phyloP scores from a whole-genome alignment of 371 early-diverging fungal species.

The Syncephalastrum sp. region DNA sequence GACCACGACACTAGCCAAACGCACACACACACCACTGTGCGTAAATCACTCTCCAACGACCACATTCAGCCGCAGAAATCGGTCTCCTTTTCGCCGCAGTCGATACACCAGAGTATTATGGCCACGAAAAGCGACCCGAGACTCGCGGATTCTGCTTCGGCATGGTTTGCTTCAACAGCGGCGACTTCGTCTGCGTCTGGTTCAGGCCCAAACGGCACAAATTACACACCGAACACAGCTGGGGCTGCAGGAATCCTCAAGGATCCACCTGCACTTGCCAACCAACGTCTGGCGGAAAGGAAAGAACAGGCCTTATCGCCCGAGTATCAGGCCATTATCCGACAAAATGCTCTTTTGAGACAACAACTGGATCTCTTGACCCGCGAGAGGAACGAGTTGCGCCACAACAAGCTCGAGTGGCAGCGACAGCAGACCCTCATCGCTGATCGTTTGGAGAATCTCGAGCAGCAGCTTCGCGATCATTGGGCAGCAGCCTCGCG shows the following conservation, averaged over 20 bases:
- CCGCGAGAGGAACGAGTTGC: conserved; percentile 2
- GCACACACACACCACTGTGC: too few relatives aligned
- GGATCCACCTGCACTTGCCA: neutral
- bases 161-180: too few relatives aligned
- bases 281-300: neutral
- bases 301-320: neutral
- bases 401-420: neutral
- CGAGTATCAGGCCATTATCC: conserved; percentile 4
- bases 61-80: too few relatives aligned
- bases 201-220: too few relatives aligned
- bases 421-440: neutral
- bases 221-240: neutral
- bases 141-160: too few relatives aligned
- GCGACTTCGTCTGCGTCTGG: too few relatives aligned
- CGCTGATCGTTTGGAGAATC: conserved; percentile 5
- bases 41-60: too few relatives aligned
- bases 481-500: neutral
- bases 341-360: neutral
- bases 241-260: neutral
- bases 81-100: too few relatives aligned
- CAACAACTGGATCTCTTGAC: conserved; percentile 3
- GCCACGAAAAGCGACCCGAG: too few relatives aligned
- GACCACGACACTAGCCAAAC: neutral
- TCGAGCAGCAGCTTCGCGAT: conserved; percentile 1
- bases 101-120: too few relatives aligned